Evolutionary conservation across 2,329 filamentous ascomycete species (phyloP), one percentile per base, ranked within the genome.

Genomic region (Exserohilum rostratum): DNA sequence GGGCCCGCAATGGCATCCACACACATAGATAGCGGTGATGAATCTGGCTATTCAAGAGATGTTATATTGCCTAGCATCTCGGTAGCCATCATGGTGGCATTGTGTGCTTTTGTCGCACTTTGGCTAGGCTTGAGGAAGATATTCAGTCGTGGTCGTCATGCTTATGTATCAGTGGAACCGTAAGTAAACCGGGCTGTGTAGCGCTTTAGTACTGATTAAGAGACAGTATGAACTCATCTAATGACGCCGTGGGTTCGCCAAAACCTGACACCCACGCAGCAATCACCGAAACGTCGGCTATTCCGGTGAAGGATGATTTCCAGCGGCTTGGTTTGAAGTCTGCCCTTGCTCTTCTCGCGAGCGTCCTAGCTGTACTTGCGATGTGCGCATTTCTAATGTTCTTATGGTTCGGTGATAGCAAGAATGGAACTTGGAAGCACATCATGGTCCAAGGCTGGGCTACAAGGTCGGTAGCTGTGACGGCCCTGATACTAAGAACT

Each of bases 361-460:
- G 37, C 12, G 10, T 18, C 5, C 37, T 39, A 5, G 27, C 15
- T 13, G 15, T 52, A 22, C 35, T 43, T 10, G 29, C 22, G 20
- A 20, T 48, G 13, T 53, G 29, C 25, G 13, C 25, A 5, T 53
- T 52, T 18, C 29, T 56, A 11, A 37, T 35, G 9, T 56, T 51
- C 13, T 15, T 56, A 10, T 56, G 53, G 53, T 48, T 56, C 17
- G 20, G 34, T 6, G 22, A 48, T 27, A 22, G 29, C 13, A 30
- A 9, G 9, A 56, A 48, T 17, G 27, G 31, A 29, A 47, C 43
- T 15, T 56, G 53, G 53, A 22, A 31, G 13, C 29, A 38, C 17
- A 46, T 56, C 37, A 56, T 56, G 53, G 33, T 44, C n/a, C 20
- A 44, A 35, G 29, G 45, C 3, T 56, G 53, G 43, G 48, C 47